Percentiles rank a stretch among this genome's conserved stretches.
Evolutionary conservation across 306 rosid species (phyloP).

Genomic region (Crotalaria pallida): DNA sequence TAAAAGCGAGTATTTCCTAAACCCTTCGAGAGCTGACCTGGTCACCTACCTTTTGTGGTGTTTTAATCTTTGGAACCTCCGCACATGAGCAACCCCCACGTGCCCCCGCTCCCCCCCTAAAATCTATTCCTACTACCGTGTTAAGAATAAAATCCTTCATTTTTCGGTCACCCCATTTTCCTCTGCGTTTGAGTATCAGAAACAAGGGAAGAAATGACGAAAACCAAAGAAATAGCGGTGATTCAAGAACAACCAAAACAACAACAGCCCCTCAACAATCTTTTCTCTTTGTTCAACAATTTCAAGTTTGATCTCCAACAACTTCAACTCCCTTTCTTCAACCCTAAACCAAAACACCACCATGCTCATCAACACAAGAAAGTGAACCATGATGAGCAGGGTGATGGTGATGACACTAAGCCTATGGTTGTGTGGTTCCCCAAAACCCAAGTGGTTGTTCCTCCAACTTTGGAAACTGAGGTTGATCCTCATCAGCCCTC

Average conservation of each 20-base stretch:
- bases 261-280: slow-evolving; percentile 1
- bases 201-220: slow-evolving; percentile 46
- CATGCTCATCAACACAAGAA: not conserved
- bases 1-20: too few relatives aligned
- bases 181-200: not conserved
- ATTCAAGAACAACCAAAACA: slow-evolving; percentile 19
- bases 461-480: slow-evolving; percentile 49
- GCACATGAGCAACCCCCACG: too few relatives aligned
- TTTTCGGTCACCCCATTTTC: too few relatives aligned
- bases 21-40: too few relatives aligned
- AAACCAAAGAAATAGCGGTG: slow-evolving; percentile 32
- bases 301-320: slow-evolving; percentile 30
- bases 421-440: slow-evolving; percentile 56
- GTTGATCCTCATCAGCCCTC: slow-evolving; percentile 35
- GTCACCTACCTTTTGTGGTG: too few relatives aligned
- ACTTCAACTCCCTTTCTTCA: slow-evolving; percentile 44
- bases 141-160: too few relatives aligned
- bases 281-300: slow-evolving; percentile 48
- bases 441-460: slow-evolving; percentile 31
- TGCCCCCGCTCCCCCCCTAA: too few relatives aligned
- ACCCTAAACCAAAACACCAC: not conserved
- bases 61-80: too few relatives aligned
- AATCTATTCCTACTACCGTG: too few relatives aligned
- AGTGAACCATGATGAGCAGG: not conserved
- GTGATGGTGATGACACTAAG: slow-evolving; percentile 19